phyloP scores from a whole-genome alignment of 2,329 filamentous ascomycete species.

The Fusarium oligoseptatum region DNA sequence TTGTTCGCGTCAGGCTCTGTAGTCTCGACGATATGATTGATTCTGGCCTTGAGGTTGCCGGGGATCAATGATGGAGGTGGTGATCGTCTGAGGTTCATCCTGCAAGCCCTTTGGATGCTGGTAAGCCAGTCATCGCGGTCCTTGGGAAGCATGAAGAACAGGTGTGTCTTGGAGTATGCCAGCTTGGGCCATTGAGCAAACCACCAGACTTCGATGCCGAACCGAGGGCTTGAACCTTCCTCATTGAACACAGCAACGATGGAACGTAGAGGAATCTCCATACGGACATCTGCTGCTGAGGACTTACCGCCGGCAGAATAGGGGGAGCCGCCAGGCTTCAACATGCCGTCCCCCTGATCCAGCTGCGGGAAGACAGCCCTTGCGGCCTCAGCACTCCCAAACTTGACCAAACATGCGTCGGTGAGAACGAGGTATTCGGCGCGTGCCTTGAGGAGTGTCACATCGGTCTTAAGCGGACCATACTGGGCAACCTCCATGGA shows the following conservation, averaged over 20 bases:
- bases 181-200: slow-evolving; percentile 59
- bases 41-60: slow-evolving; percentile 61
- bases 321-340: slow-evolving; percentile 42
- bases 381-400: slow-evolving; percentile 62
- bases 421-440: slow-evolving; percentile 67
- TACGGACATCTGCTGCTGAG: slow-evolving; percentile 53
- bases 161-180: slow-evolving; percentile 61
- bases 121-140: slow-evolving; percentile 65
- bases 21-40: slow-evolving; percentile 60
- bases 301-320: slow-evolving; percentile 45
- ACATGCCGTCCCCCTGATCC: slow-evolving; percentile 42
- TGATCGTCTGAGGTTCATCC: slow-evolving; percentile 53
- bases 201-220: slow-evolving; percentile 71
- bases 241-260: slow-evolving; percentile 67
- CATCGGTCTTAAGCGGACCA: slow-evolving; percentile 63
- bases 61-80: slow-evolving; percentile 56
- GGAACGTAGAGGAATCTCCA: slow-evolving; percentile 63
- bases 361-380: slow-evolving; percentile 62
- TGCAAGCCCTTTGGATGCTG: slow-evolving; percentile 59
- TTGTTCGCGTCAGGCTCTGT: slow-evolving; percentile 55
- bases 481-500: slow-evolving; percentile 59
- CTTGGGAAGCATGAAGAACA: slow-evolving; percentile 63
- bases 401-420: slow-evolving; percentile 63
- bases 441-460: slow-evolving; percentile 63
- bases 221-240: slow-evolving; percentile 63